phyloP scores from a whole-genome alignment of 352 stramenopile species.

The Pythium volutum region DNA sequence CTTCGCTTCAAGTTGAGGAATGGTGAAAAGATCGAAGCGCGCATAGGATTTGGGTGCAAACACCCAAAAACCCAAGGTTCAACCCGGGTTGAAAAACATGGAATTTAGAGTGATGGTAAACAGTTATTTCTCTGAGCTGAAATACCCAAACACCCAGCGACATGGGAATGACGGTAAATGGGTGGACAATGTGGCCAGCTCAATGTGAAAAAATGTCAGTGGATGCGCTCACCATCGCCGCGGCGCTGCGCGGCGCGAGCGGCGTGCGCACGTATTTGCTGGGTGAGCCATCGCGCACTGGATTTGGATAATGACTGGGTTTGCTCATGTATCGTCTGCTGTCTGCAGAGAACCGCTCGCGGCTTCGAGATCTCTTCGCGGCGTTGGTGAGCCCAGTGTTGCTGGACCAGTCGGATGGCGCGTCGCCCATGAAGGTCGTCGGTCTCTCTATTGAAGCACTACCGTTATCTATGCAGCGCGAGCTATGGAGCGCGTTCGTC shows the following conservation, averaged over 20 bases:
- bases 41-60: neutral
- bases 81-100: neutral
- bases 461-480: conserved; percentile 38
- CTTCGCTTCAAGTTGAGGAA: conserved; percentile 1
- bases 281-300: conserved; percentile 19
- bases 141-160: no score
- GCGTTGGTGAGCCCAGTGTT: conserved; percentile 29
- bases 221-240: neutral
- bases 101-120: neutral
- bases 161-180: neutral
- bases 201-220: neutral
- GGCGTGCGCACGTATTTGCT: conserved; percentile 41
- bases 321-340: neutral
- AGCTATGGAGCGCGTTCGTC: conserved; percentile 59
- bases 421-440: conserved; percentile 12
- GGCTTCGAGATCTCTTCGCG: conserved; percentile 29
- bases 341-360: conserved; percentile 37
- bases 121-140: no score
- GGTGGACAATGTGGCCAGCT: neutral
- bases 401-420: neutral
- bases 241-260: conserved; percentile 31
- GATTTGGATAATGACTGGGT: neutral
- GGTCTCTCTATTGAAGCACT: conserved; percentile 44
- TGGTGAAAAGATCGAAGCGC: neutral
- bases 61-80: neutral